Evolutionary conservation across 1,139 yeast genomes (phyloP).

Genomic region (Yamadazyma mexicana): DNA sequence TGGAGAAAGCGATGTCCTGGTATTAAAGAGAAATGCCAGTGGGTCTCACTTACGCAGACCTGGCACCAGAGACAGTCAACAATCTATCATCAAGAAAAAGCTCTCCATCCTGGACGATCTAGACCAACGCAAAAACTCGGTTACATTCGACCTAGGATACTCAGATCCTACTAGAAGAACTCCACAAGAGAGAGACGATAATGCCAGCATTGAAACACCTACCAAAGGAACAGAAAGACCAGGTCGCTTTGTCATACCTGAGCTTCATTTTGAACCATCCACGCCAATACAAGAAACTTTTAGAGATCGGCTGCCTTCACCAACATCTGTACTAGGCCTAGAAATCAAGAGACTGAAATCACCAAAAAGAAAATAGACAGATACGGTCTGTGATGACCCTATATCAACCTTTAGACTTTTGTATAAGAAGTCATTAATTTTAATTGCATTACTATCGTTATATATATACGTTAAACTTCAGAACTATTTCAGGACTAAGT

Average conservation of each 20-base stretch:
- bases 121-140: conserved; percentile 1
- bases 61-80: neutral
- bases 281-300: conserved; percentile 2
- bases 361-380: conserved; percentile 8
- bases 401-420: too few relatives aligned
- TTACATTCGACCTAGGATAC: conserved; percentile 4
- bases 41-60: neutral
- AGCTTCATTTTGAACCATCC: conserved; percentile 6
- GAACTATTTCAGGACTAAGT: neutral
- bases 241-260: conserved; percentile 4
- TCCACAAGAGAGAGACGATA: neutral
- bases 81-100: conserved; percentile 2
- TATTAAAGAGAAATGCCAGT: neutral
- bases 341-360: conserved; percentile 14
- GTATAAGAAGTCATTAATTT: too few relatives aligned
- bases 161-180: neutral
- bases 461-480: neutral
- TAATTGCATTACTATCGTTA: too few relatives aligned
- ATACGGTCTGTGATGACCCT: too few relatives aligned
- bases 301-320: conserved; percentile 14
- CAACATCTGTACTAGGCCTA: conserved; percentile 13
- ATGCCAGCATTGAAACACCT: too few relatives aligned
- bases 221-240: neutral
- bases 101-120: conserved; percentile 6
- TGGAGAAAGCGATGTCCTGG: conserved; percentile 7